Base-by-base conservation (phyloP, 2,329 filamentous ascomycete species). In the Colletotrichum sp. region DNA sequence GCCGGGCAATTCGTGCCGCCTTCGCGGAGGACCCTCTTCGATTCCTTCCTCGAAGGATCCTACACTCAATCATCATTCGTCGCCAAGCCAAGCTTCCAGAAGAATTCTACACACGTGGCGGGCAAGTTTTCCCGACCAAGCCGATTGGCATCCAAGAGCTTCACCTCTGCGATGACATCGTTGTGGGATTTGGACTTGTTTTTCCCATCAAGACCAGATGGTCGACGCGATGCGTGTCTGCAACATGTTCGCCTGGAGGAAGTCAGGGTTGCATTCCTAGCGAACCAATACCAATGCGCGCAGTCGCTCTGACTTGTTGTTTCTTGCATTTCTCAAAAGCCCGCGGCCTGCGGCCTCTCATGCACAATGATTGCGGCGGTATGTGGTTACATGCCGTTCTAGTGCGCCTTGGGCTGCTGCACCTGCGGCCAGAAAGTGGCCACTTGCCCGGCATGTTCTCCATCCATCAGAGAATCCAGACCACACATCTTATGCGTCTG, bases 301-400 rank as follows among this genome's bases (percentile, higher is more conserved):
- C 43, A 16, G 16, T 26, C 18, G 26, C 48, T 55, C 15, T 32
- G 16, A 28, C 36, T 43, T 34, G 21, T 26, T 43, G 48, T 16
- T 71, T 67, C 58, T 48, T 60, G 38, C 38, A 26, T 63, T 58
- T 43, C 26, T 16, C 32, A 43, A 55, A 67, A 52, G 34, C 24
- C 52, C 36, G 26, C 32, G 21, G 26, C 57, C n/a, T 32, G 21
- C 21, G 36, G 36, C 28, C n/a, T 57, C 68, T 61, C 21, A 32
- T 67, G 68, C 72, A 67, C 58, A 55, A 55, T 26, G 30, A 26
- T 57, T 66, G 60, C 36, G 24, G 68, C 34, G 68, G 52, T 61
- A 72, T 74, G 52, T 75, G 72, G 72, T 75, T 72, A 72, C 72
- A 67, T 75, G 72, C 68, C 68, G 72, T 61, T 26, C 68, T 72